These are phyloP conservation scores for Amanita pallidorosea DNA, from an alignment of 768 basidiomycete species.

Conservation along the genomic window DNA sequence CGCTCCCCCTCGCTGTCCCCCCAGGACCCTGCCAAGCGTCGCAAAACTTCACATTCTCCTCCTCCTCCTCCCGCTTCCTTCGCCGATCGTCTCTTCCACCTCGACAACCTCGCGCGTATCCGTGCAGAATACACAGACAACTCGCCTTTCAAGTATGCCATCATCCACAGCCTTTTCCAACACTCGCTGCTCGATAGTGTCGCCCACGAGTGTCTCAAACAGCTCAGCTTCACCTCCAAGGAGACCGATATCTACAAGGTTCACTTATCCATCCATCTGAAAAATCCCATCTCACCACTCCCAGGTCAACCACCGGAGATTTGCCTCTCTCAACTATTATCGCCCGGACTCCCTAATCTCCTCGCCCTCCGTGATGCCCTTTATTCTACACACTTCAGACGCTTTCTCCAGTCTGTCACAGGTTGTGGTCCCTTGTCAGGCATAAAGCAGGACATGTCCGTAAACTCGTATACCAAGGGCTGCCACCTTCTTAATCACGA, in stretches of 20 bases:
- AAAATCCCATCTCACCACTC: slow-evolving; percentile 1
- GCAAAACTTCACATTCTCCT: slow-evolving; percentile 17
- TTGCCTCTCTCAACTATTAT: slow-evolving; percentile 87
- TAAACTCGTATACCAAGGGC: slow-evolving; percentile 83
- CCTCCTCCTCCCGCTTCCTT: slow-evolving; percentile 24
- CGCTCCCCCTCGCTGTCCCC: slow-evolving; percentile 32
- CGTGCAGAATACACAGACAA: slow-evolving; percentile 43
- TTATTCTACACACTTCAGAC: slow-evolving; percentile 75
- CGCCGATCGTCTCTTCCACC: slow-evolving; percentile 44
- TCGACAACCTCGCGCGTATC: slow-evolving; percentile 43
- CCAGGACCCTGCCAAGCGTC: slow-evolving; percentile 14
- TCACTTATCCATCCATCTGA: slow-evolving; percentile 10
- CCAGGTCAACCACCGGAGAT: slow-evolving; percentile 94
- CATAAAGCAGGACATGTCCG: slow-evolving; percentile 89
- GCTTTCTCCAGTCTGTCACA: slow-evolving; percentile 77
- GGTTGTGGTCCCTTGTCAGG: slow-evolving; percentile 90
- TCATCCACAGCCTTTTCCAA: slow-evolving; percentile 74
- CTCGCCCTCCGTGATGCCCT: slow-evolving; percentile 82
- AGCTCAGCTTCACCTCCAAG: slow-evolving; percentile 83
- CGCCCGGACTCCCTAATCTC: slow-evolving; percentile 67
- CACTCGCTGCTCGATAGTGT: slow-evolving; percentile 72
- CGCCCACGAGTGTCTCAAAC: slow-evolving; percentile 71
- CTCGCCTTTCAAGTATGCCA: slow-evolving; percentile 73
- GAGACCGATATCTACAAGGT: slow-evolving; percentile 99
- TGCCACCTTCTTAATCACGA: slow-evolving; percentile 97